These are phyloP conservation scores for Suhomyces guaymorum DNA, from an alignment of 1,139 yeast genomes.

Conservation along the genomic window DNA sequence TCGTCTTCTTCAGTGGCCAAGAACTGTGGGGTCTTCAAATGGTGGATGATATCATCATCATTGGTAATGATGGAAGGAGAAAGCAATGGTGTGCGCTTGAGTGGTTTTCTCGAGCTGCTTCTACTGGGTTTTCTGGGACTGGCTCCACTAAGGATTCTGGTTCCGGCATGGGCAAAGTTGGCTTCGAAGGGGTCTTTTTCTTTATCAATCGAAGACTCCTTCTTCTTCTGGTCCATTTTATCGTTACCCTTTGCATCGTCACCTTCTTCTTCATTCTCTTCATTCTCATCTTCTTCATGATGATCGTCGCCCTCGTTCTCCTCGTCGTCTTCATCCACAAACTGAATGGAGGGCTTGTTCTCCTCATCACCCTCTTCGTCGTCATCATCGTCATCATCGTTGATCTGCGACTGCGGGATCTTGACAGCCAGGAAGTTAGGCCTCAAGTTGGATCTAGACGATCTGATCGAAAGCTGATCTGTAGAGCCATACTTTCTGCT, in stretches of 20 bases:
- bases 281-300: constrained; percentile 16
- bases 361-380: constrained; percentile 35
- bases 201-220: too few species aligned
- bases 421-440: constrained; percentile 81
- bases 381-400: constrained; percentile 66
- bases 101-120: constrained; percentile 4
- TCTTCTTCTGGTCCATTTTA: background rate
- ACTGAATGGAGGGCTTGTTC: constrained; percentile 32
- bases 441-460: constrained; percentile 41
- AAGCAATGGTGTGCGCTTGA: constrained; percentile 7
- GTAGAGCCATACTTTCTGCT: constrained; percentile 5
- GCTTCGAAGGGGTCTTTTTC: background rate
- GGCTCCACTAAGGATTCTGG: background rate
- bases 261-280: constrained; percentile 19
- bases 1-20: constrained; percentile 33
- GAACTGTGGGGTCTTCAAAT: constrained; percentile 39
- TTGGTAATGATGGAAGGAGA: constrained; percentile 42
- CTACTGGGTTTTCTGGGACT: constrained; percentile 3
- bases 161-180: background rate
- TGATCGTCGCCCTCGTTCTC: constrained; percentile 15
- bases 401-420: constrained; percentile 69
- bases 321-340: constrained; percentile 24
- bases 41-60: constrained; percentile 40
- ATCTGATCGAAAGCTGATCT: constrained; percentile 33
- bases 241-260: constrained; percentile 6